Percentiles rank a stretch among this genome's conserved stretches.
These are phyloP conservation scores for Passiflora organensis DNA, from an alignment of 345 rosid species.

Conservation along the genomic window DNA sequence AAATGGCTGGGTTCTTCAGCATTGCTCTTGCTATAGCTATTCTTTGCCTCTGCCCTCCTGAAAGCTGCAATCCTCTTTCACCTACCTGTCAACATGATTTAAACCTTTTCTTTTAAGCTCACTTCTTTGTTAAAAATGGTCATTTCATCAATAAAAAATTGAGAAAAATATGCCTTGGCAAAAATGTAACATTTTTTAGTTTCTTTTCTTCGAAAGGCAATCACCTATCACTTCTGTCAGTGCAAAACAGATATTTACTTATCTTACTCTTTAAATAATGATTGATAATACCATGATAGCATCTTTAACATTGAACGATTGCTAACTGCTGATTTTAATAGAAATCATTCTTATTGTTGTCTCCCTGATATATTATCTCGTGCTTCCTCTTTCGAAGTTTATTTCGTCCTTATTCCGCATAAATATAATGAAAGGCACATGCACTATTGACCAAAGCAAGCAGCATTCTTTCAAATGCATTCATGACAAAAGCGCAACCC, in stretches of 20 bases:
- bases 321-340: constrained; percentile 9
- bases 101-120: too few species aligned
- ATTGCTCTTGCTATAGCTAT: constrained; percentile 96
- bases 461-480: constrained; percentile 57
- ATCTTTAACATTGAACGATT: too few species aligned
- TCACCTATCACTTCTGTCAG: too few species aligned
- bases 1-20: constrained; percentile 92
- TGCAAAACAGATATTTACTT: too few species aligned
- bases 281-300: too few species aligned
- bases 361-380: constrained; percentile 5
- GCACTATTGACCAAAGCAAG: constrained; percentile 62
- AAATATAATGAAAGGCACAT: constrained; percentile 40
- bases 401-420: constrained; percentile 11
- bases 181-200: too few species aligned
- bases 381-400: constrained; percentile 7
- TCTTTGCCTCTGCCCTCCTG: constrained; percentile 98
- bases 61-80: constrained; percentile 91
- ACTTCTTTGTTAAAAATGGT: too few species aligned
- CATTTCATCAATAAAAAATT: too few species aligned
- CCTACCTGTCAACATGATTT: constrained; percentile 55
- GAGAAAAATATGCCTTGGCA: too few species aligned
- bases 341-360: neutral
- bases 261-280: too few species aligned
- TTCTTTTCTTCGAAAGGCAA: too few species aligned
- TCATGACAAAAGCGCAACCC: constrained; percentile 36